Evolutionary conservation across 140 eudicot genomes (phyloP), one percentile per base, ranked within the genome.

Genomic region (Senecio squalidus): DNA sequence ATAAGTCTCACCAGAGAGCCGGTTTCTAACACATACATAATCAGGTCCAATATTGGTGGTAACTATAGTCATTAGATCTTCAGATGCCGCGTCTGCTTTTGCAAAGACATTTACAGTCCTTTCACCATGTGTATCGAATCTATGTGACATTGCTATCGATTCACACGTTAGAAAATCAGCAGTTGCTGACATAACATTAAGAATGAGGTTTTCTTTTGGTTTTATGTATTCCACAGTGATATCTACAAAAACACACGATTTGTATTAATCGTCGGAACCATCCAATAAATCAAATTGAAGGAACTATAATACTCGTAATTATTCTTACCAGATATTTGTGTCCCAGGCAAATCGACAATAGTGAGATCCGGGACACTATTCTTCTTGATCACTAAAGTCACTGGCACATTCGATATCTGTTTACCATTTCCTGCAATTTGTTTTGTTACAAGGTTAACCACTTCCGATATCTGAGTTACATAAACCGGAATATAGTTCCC

Each of bases 291-390:
- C n/a, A n/a, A n/a, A n/a, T n/a, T n/a, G n/a, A n/a, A n/a, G n/a
- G n/a, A n/a, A n/a, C n/a, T n/a, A n/a, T n/a, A n/a, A n/a, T n/a
- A n/a, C n/a, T n/a, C n/a, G n/a, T 43, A 43, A 10, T 4, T 3
- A 47, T 47, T 22, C 26, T 30, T 36, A 56, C 67, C 77, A 14
- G 41, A 55, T 16, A 72, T 55, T 18, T 55, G 20, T 8, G 55
- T 62, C 28, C 65, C 70, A 17, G 79, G 74, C 60, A 66, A 25
- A 58, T 64, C 78, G 29, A 73, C 55, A 58, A 73, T 51, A 25
- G 69, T 73, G 34, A 66, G 61, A 64, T 65, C 68, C 18, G 68
- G 67, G 25, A 57, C 67, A 13, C 40, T 39, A 18, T 49, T 72
- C 41, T 57, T 65, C 31, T 43, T 73, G 11, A 66, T 53, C 1